These are phyloP conservation scores for Anaeramoeba flamelloides DNA, from an alignment of 78 protist genomes.

Conservation along the genomic window DNA sequence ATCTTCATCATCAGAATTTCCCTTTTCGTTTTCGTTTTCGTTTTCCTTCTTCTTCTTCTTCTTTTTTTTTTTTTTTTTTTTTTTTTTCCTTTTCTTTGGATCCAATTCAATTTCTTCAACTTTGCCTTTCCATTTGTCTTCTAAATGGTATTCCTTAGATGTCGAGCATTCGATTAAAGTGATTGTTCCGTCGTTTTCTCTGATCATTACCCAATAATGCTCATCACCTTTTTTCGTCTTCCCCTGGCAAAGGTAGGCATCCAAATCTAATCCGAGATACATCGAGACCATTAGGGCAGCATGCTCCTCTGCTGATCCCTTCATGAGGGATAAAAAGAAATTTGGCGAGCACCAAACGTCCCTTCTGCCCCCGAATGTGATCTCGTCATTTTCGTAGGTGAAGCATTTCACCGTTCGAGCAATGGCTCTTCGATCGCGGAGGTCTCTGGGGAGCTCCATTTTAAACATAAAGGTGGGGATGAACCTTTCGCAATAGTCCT, in stretches of 20 bases:
- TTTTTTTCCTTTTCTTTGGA: too few species aligned
- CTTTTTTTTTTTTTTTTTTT: too few species aligned
- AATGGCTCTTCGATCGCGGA: too few species aligned
- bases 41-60: too few species aligned
- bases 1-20: too few species aligned
- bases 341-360: slow-evolving; percentile 5
- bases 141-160: neutral
- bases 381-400: slow-evolving; percentile 2
- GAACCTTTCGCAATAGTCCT: too few species aligned
- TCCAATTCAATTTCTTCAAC: too few species aligned
- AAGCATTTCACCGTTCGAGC: slow-evolving; percentile 7
- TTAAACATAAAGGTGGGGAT: too few species aligned
- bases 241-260: slow-evolving; percentile 14
- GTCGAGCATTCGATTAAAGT: slow-evolving; percentile 3
- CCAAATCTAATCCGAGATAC: slow-evolving; percentile 1
- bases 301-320: slow-evolving; percentile 28
- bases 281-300: slow-evolving; percentile 12
- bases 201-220: slow-evolving; percentile 2
- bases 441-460: too few species aligned
- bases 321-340: slow-evolving; percentile 8
- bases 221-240: neutral
- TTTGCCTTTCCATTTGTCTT: too few species aligned
- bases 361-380: slow-evolving; percentile 1
- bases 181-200: slow-evolving; percentile 12
- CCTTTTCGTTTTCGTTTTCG: too few species aligned